Percentiles rank a stretch among this genome's conserved stretches.
These are phyloP conservation scores for Penicillium malachiteum DNA, from an alignment of 495 filamentous ascomycete species.

Conservation along the genomic window DNA sequence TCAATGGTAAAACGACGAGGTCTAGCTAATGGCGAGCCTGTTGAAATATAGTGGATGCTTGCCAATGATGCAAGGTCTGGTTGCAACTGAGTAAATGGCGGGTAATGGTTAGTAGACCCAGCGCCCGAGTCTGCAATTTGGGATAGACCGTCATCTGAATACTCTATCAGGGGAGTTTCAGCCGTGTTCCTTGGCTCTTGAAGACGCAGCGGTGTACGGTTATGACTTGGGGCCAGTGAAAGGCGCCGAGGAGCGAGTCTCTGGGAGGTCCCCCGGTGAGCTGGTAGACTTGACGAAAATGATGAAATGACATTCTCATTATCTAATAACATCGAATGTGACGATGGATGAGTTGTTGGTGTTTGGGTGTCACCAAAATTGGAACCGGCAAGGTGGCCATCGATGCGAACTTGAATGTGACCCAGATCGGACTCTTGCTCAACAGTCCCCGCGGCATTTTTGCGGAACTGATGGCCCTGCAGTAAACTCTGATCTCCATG, in stretches of 20 bases:
- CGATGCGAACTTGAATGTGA: constrained; percentile 28
- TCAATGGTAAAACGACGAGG: constrained; percentile 18
- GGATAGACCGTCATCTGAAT: neutral
- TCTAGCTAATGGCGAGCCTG: neutral
- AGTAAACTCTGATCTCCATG: neutral
- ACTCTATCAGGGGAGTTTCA: neutral
- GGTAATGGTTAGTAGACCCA: neutral
- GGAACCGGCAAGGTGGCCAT: constrained; percentile 17
- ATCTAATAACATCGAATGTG: constrained; percentile 38
- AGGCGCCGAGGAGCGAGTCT: neutral
- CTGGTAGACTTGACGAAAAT: neutral
- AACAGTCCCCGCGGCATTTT: constrained; percentile 3
- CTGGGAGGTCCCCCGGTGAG: neutral
- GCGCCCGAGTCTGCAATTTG: neutral
- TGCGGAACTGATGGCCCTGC: constrained; percentile 1
- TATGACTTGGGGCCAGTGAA: neutral
- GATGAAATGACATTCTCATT: constrained; percentile 11
- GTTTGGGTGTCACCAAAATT: constrained; percentile 1
- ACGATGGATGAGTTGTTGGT: constrained; percentile 20
- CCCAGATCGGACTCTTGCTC: constrained; percentile 8
- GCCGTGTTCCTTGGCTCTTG: neutral
- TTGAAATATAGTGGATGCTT: neutral
- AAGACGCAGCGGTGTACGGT: neutral
- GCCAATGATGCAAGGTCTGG: neutral
- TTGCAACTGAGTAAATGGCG: neutral